phyloP scores from a whole-genome alignment of 106 monocot genomes.

The Allium fistulosum region DNA sequence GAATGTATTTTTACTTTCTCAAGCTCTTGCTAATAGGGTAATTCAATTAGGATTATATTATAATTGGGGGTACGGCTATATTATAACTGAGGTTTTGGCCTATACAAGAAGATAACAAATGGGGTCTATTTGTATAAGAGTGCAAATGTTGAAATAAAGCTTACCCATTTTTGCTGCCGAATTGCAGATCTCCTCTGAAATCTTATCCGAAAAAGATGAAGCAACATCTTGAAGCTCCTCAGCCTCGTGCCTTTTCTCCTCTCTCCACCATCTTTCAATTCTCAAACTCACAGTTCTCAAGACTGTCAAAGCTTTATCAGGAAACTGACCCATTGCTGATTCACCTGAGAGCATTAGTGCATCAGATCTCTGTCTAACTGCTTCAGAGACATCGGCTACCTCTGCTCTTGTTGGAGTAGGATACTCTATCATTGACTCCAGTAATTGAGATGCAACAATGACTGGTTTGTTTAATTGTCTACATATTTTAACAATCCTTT shows the following conservation, averaged over 20 bases:
- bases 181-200: slow-evolving; percentile 98
- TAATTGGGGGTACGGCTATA: too few relatives aligned
- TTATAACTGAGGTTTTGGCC: too few relatives aligned
- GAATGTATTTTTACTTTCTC: too few relatives aligned
- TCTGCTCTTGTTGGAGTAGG: slow-evolving; percentile 98
- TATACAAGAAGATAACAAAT: too few relatives aligned
- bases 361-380: slow-evolving; percentile 88
- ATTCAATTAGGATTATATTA: too few relatives aligned
- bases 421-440: slow-evolving; percentile 99
- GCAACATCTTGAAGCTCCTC: slow-evolving; percentile 72
- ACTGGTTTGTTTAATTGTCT: slow-evolving; percentile 96
- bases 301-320: slow-evolving; percentile 87
- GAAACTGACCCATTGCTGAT: slow-evolving; percentile 95
- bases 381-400: slow-evolving; percentile 98
- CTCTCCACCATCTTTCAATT: slow-evolving; percentile 98
- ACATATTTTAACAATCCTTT: slow-evolving; percentile 72
- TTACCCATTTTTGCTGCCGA: slow-evolving; percentile 99
- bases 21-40: too few relatives aligned
- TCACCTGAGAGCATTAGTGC: slow-evolving; percentile 99
- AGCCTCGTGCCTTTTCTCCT: slow-evolving; percentile 70
- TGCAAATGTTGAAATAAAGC: neutral
- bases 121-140: too few relatives aligned
- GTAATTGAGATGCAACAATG: slow-evolving; percentile 91
- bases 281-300: slow-evolving; percentile 84
- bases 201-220: slow-evolving; percentile 81